Evolutionary conservation across 2,329 filamentous ascomycete genomes (phyloP), one percentile per base, ranked within the genome.

Genomic region (Dendryphion nanum): DNA sequence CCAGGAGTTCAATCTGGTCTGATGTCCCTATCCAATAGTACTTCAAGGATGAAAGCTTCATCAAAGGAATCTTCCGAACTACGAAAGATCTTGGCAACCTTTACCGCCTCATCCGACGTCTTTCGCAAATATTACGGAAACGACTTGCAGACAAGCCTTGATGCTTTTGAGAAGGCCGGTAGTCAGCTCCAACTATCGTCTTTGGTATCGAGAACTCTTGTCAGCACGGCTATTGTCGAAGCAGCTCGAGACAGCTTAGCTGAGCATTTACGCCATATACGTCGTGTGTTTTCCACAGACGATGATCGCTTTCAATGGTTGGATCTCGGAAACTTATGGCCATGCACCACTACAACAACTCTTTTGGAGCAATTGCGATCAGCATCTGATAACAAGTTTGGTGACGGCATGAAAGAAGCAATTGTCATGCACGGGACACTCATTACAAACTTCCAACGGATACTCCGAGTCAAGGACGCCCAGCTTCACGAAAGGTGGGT

Each of bases 321-420:
- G 0, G 35, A 57, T 4, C 23, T 45, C 0, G 69, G 65, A 0
- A 49, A 63, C 0, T 55, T 77, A 0, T 74, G 69, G 69, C 76
- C 77, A 0, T 63, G 63, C 3, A 43, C 69, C 0, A 73, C 71
- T 0, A 62, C 62, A 0, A 38, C 66, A 0, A 57, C 69, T 0
- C 35, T 78, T 1, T 63, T 80, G 0, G 68, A 74, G 42, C 71
- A 72, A 29, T 55, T 80, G 0, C 61, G 70, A 6, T 67, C 66
- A 1, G 62, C 48, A 1, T 53, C 53, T 0, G 40, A 41, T 6
- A 6, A 20, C 2, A 12, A 14, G 0, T 67, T 73, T 7, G 61
- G 65, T 0, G 18, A 30, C 1, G 45, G 50, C 1, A 64, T 72
- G 61, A 65, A 65, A 16, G 47, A 67, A 7, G 45, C 41, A 0